phyloP scores from a whole-genome alignment of 2,329 filamentous ascomycete genomes.

The Ploettnerulaceae sp. region DNA sequence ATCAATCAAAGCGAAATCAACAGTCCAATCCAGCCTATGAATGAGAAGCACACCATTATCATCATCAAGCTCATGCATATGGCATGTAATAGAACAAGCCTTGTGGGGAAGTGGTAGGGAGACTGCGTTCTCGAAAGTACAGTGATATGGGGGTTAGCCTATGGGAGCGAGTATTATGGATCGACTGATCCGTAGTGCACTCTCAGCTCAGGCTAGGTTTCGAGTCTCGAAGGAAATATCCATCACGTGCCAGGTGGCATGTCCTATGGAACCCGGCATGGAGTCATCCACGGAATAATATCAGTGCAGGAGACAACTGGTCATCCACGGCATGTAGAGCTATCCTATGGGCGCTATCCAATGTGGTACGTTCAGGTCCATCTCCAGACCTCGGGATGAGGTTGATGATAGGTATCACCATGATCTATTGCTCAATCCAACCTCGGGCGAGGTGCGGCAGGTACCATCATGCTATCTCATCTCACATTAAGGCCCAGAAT shows the following conservation, averaged over 20 bases:
- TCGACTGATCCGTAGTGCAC: no score
- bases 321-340: not conserved
- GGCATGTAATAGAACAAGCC: no score
- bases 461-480: not conserved
- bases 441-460: not conserved
- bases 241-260: not conserved
- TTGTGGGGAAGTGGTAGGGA: no score
- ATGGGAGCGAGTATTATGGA: no score
- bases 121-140: no score
- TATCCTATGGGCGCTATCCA: not conserved
- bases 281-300: not conserved
- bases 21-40: no score
- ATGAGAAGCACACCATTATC: no score
- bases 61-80: no score
- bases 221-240: not conserved
- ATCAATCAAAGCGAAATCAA: no score
- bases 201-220: not conserved
- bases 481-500: not conserved
- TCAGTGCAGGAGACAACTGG: not conserved
- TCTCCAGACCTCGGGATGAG: not conserved
- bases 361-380: not conserved
- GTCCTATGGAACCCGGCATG: not conserved
- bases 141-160: no score
- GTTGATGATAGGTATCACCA: not conserved
- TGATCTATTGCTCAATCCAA: slow-evolving; percentile 1